Conservation (phyloP, 2,329 filamentous ascomycete genomes). For the Aspergillus ochraceoroseus region DNA sequence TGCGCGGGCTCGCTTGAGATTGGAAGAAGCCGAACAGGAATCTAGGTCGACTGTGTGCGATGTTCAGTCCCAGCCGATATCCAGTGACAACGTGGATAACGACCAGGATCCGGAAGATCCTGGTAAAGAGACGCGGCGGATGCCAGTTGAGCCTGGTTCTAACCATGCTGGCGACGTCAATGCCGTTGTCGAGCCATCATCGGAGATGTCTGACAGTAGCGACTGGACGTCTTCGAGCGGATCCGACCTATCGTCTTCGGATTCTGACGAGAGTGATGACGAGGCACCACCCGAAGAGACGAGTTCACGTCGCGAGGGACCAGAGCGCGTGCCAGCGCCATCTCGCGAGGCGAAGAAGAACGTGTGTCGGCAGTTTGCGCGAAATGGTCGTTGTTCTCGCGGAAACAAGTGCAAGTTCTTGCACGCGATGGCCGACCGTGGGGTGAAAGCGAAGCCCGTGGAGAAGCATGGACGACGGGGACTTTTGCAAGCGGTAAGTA, state of each 20-base stretch:
- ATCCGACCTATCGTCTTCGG: slow-evolving; percentile 27
- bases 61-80: slow-evolving; percentile 3
- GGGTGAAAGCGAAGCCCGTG: slow-evolving; percentile 25
- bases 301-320: slow-evolving; percentile 39
- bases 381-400: slow-evolving; percentile 40
- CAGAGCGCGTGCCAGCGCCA: slow-evolving; percentile 40
- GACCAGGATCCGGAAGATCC: background rate
- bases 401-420: slow-evolving; percentile 42
- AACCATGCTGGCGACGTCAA: slow-evolving; percentile 1
- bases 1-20: slow-evolving; percentile 35
- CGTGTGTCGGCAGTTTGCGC: slow-evolving; percentile 41
- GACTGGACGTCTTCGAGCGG: slow-evolving; percentile 42
- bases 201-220: slow-evolving; percentile 24
- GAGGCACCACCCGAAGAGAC: slow-evolving; percentile 41
- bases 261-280: slow-evolving; percentile 26
- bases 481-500: slow-evolving; percentile 43
- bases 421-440: slow-evolving; percentile 37
- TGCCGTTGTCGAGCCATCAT: slow-evolving; percentile 14
- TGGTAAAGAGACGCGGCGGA: background rate
- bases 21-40: slow-evolving; percentile 32
- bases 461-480: slow-evolving; percentile 38
- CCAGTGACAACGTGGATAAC: background rate
- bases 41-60: too few species aligned
- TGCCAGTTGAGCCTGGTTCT: background rate
- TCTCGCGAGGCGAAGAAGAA: slow-evolving; percentile 33